Evolutionary conservation across 2,329 filamentous ascomycete species (phyloP).

Genomic region (Macroventuria anomochaeta): DNA sequence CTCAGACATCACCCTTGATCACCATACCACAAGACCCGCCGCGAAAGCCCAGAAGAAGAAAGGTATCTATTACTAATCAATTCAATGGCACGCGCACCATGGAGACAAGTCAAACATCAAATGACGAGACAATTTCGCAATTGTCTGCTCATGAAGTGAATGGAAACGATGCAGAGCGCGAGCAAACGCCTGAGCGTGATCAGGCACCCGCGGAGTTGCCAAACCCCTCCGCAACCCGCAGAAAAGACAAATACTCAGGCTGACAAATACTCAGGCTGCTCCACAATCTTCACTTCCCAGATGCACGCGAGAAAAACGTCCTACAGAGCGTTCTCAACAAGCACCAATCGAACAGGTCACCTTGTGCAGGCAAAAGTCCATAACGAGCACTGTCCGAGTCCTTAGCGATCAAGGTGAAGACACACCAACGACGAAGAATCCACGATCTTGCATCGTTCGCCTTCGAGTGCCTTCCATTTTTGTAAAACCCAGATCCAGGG

Average conservation of each 20-base stretch:
- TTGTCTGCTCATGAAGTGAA: neutral
- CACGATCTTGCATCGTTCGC: constrained; percentile 1
- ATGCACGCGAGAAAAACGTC: constrained; percentile 4
- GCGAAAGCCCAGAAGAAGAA: neutral
- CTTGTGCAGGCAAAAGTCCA: neutral
- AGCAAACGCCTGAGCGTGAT: neutral
- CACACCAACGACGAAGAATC: neutral
- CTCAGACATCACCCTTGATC: neutral
- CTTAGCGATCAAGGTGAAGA: neutral
- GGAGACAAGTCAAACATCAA: neutral
- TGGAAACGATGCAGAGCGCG: neutral
- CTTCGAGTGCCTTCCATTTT: neutral
- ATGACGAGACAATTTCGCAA: neutral
- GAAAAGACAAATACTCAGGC: neutral
- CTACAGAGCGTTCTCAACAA: constrained; percentile 1
- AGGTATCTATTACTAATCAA: neutral
- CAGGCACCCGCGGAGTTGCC: neutral
- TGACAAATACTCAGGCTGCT: neutral
- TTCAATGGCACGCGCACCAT: too few species aligned
- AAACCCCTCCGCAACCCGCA: constrained; percentile 3
- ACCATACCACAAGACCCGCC: neutral
- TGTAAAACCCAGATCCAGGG: too few species aligned
- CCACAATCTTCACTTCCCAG: neutral
- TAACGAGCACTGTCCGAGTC: neutral
- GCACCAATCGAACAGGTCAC: neutral